phyloP scores from a whole-genome alignment of 805 yeast genomes.

The Yarrowia sp. region DNA sequence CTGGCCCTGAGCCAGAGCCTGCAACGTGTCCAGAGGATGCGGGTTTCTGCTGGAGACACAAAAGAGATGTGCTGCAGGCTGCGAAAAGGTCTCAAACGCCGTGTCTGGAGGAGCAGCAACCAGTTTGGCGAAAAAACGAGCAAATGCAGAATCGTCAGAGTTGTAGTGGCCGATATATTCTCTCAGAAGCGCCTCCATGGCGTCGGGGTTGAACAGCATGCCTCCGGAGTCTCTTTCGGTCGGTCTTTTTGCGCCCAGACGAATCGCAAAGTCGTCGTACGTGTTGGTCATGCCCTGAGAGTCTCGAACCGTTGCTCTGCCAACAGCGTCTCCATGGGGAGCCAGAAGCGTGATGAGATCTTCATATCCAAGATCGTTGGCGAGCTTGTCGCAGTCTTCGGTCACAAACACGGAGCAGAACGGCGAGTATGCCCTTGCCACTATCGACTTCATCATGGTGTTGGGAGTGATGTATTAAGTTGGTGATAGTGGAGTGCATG shows the following conservation, averaged over 20 bases:
- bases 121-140: conserved; percentile 51
- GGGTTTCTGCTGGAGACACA: conserved; percentile 59
- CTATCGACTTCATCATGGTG: conserved; percentile 40
- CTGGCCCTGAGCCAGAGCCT: conserved; percentile 49
- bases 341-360: conserved; percentile 47
- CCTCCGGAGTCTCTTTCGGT: conserved; percentile 40
- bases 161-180: conserved; percentile 25
- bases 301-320: conserved; percentile 48
- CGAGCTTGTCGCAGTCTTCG: conserved; percentile 43
- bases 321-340: conserved; percentile 50
- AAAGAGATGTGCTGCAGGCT: conserved; percentile 74
- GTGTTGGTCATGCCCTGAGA: conserved; percentile 50
- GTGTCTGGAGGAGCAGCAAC: conserved; percentile 59
- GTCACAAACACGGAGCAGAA: conserved; percentile 37
- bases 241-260: conserved; percentile 9
- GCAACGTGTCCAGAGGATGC: conserved; percentile 53
- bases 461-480: not conserved
- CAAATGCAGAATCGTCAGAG: conserved; percentile 36
- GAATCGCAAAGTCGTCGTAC: conserved; percentile 50
- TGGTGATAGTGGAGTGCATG: not conserved
- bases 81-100: conserved; percentile 81
- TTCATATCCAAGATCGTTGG: conserved; percentile 42
- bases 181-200: conserved; percentile 23
- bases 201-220: conserved; percentile 22
- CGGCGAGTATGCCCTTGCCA: conserved; percentile 46